Percentiles rank a stretch among this genome's conserved stretches.
Conservation (phyloP, 192 early-diverging fungal genomes). For the Backusella tuberculispora region DNA sequence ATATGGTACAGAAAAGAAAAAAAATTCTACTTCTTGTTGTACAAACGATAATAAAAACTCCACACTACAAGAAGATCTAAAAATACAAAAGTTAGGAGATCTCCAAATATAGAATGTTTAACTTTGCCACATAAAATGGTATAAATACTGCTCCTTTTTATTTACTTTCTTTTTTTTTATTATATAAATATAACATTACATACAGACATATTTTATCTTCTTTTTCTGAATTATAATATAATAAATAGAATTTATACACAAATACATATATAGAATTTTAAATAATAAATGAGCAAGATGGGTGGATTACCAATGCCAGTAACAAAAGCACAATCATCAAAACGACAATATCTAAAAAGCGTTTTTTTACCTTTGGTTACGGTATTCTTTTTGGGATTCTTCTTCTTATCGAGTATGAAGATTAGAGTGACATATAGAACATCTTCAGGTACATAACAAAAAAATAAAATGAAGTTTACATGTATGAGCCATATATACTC, state of each 20-base stretch:
- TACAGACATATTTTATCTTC: too few relatives aligned
- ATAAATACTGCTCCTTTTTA: constrained; percentile 6
- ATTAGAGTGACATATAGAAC: constrained; percentile 14
- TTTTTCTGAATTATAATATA: background rate
- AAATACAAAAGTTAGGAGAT: constrained; percentile 4
- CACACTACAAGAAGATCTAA: background rate
- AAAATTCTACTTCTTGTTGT: background rate
- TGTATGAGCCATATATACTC: background rate
- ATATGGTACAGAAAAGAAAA: background rate
- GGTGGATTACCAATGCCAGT: background rate
- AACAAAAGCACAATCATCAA: background rate
- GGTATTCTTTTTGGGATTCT: background rate
- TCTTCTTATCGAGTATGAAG: constrained; percentile 11
- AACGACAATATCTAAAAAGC: background rate
- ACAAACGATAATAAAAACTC: background rate
- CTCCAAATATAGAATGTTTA: background rate
- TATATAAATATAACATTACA: background rate
- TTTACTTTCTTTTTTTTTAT: background rate
- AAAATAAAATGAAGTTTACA: background rate
- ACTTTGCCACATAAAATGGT: background rate
- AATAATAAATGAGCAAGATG: background rate
- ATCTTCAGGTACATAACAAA: background rate
- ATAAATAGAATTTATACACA: background rate
- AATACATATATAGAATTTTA: background rate
- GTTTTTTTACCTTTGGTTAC: background rate